Evolutionary conservation across 768 basidiomycete genomes (phyloP), one percentile per base, ranked within the genome.

Genomic region (Tylopilus felleus): DNA sequence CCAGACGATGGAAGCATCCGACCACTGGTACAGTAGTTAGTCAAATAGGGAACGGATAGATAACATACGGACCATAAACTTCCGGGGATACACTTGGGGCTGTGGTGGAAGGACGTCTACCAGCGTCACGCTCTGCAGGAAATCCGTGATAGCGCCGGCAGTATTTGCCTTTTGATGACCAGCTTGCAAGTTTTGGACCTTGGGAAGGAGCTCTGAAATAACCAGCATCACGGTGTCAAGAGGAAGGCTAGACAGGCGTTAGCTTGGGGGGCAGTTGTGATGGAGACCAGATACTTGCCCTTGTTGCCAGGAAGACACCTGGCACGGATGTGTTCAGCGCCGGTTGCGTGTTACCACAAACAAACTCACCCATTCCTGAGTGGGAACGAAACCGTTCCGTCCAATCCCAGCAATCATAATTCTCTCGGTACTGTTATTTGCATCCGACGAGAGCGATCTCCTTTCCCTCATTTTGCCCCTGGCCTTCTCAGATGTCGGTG

Each of bases 301-400:
- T 79, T 95, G 92, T 62, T 96, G 91, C 96, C 96, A 98, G 2
- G 94, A 94, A 21, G 89, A 82, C 5, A 93, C 88, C 89, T 90
- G 53, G 12, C 21, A 42, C 19, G 19, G 10, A 25, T 12, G 49
- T 46, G 47, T 38, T 57, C 29, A 65, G 43, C 39, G 46, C 27
- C 8, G 8, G 12, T 55, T 16, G 36, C 12, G 3, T 41, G 31
- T 40, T 22, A 31, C 29, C 39, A 42, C 36, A 9, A 52, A 43
- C 22, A 2, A 13, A 53, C 79, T 51, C 59, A 93, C 93, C 96
- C 97, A 99, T 82, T 93, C 93, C 68, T 97, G 92, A 4, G 93
- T 97, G 12, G 97, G 94, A 8, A 95, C 77, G 71, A 98, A 99
- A 3, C 93, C 92, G 68, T 93, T 95, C 60, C 88, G 79, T 27